Percentiles rank a stretch among this genome's conserved stretches.
Conservation (phyloP, 129 eudicot genomes). For the Flaveria sonorensis region DNA sequence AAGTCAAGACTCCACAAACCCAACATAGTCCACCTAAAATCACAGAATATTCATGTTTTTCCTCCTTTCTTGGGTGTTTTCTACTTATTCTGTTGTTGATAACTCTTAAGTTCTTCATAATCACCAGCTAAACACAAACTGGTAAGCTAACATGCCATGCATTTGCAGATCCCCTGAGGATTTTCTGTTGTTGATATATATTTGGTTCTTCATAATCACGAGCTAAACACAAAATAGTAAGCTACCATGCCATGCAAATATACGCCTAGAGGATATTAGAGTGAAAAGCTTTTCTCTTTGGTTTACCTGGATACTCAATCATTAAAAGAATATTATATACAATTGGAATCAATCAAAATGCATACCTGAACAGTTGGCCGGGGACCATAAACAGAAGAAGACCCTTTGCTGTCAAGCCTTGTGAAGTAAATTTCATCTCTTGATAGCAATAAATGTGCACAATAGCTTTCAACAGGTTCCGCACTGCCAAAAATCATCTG, state of each 20-base stretch:
- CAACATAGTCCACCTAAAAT: not conserved
- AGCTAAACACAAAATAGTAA: slow-evolving; percentile 24
- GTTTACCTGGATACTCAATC: not conserved
- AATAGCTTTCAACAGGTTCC: slow-evolving; percentile 91
- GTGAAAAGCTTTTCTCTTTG: not conserved
- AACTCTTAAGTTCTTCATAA: slow-evolving; percentile 15
- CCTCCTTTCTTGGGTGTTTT: not conserved
- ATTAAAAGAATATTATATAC: slow-evolving; percentile 10
- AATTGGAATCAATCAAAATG: not conserved
- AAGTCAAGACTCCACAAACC: no score
- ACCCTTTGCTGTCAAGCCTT: slow-evolving; percentile 65
- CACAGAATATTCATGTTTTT: slow-evolving; percentile 7
- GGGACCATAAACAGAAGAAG: slow-evolving; percentile 72
- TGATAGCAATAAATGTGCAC: slow-evolving; percentile 84
- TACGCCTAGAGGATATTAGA: slow-evolving; percentile 16
- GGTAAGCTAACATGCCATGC: slow-evolving; percentile 15
- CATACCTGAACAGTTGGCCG: slow-evolving; percentile 74
- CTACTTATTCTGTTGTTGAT: not conserved
- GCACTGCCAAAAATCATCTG: slow-evolving; percentile 97
- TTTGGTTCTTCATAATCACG: slow-evolving; percentile 24
- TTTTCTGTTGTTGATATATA: not conserved
- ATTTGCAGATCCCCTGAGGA: not conserved
- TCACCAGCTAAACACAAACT: slow-evolving; percentile 25
- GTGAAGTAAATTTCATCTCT: slow-evolving; percentile 91
- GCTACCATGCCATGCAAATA: not conserved